A percentile compares a stretch with the other conserved stretches of the same genome.
Evolutionary conservation across 306 rosid genomes (phyloP).

Genomic region (Mimosa pudica): DNA sequence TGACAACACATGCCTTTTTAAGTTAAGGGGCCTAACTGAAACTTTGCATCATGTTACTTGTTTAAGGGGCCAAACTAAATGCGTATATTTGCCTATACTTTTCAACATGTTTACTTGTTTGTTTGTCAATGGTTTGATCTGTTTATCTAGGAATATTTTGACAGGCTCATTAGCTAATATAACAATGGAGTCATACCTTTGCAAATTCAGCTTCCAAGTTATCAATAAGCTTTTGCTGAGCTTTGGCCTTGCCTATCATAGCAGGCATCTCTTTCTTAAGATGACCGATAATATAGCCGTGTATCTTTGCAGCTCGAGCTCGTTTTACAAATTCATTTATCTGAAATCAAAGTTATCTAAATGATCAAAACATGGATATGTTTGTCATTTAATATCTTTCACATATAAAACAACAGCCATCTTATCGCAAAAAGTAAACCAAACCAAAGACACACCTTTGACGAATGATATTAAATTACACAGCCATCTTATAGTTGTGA

Average conservation of each 20-base stretch:
- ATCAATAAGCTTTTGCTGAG: conserved; percentile 76
- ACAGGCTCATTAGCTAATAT: background rate
- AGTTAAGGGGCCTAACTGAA: no score
- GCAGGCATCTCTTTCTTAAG: conserved; percentile 88
- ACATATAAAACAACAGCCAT: background rate
- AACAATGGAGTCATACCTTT: conserved; percentile 56
- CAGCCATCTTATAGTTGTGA: no score
- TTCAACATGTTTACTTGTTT: background rate
- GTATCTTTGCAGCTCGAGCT: conserved; percentile 87
- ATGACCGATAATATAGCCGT: conserved; percentile 89
- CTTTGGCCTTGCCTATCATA: conserved; percentile 84
- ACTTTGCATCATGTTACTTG: no score
- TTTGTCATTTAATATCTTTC: background rate
- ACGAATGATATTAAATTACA: background rate
- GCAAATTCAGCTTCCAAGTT: conserved; percentile 72
- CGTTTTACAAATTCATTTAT: conserved; percentile 96
- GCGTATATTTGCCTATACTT: background rate
- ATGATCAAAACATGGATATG: background rate
- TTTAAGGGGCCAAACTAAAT: no score
- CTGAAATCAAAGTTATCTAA: conserved; percentile 40
- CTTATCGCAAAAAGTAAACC: background rate
- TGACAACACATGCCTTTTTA: no score
- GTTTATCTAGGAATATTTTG: background rate
- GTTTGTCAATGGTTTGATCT: background rate
- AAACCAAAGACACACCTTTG: background rate